Evolutionary conservation across 176 grass and related monocot genomes (phyloP), one percentile per base, ranked within the genome.

Genomic region (Ensete glaucum): DNA sequence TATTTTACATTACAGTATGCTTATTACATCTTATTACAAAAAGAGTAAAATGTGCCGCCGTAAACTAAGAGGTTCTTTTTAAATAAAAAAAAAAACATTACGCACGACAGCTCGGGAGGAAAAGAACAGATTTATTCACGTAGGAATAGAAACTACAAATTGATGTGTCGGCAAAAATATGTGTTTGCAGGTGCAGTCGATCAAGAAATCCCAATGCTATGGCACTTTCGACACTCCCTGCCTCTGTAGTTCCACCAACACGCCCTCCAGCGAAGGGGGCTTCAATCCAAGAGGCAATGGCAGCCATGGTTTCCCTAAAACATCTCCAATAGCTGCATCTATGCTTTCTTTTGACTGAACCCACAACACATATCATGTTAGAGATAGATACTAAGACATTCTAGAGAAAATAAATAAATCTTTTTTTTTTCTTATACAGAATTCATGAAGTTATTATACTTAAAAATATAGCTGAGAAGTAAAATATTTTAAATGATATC

Each of bases 311-410:
- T 88, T 91, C 66, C 67, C 88, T 88, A 99, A 89, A 89, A 88
- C 95, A 70, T 99, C 95, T 89, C 88, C 95, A 12, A 99, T 99
- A 83, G 95, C 95, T 75, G 82, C 82, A 53, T 99, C 95, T 67
- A 99, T 81, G 70, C 95, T 84, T 76, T 94, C 91, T 72, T 79
- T 89, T 12, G 91, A 89, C 95, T 99, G 80, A 67, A 60, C 52
- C 53, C 16, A 53, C 2, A 51, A 25, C 50, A 13, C 43, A 22
- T 6, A 22, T 6, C 48, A 11, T 20, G 6, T 26, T 21, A 7
- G 13, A 55, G 1, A 53, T 4, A 55, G 1, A 53, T 4, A 73
- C 21, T 53, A 3, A 51, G 8, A 3, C 14, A 52, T 23, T 19
- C 24, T 25, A 25, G 53, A 20, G 51, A 53, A 49, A 19, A 60